Base-by-base conservation (phyloP, 2,329 filamentous ascomycete species). In the Colletotrichum sp. region DNA sequence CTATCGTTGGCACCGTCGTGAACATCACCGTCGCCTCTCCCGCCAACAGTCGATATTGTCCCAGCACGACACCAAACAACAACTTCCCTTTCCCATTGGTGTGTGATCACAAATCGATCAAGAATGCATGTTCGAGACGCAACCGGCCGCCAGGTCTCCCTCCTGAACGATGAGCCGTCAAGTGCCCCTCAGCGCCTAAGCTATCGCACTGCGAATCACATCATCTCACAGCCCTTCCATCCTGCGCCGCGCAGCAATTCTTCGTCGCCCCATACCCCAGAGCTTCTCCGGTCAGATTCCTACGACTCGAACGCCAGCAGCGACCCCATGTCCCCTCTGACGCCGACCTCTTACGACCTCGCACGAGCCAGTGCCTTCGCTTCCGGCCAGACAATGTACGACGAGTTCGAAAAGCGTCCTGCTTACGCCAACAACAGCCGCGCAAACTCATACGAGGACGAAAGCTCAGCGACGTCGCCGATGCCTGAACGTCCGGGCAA, bases 231-330 rank as follows among this genome's bases (percentile, higher is more conserved):
- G 62, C 80, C 83, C 19, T 86, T 86, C 79, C 80, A 84, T 74
- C 79, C 81, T 22, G 80, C 83, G 30, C 80, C 84, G 19, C 82
- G 86, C 69, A 81, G 83, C 55, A 86, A 84, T 77, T 89, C 89
- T 5, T 87, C 87, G 6, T 88, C 88, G 25, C 87, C 89, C 65
- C 86, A 87, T 78, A 90, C 89, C 1, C 91, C 91, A 34, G 89
- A 90, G 79, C 87, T 93, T n/a, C 83, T 90, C 66, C 89, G 91
- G 59, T 91, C 91, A 69, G 86, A 92, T 79, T 93, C 91, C 1
- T 92, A 91, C 82, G 91, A 93, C 80, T 93, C 91, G 13, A 89
- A 90, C 77, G 86, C 86, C 78, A 91, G 89, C 75, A 81, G 80
- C 81, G 90, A 91, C 71, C 87, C 89, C 34, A 80, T 86, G 25